Conservation (phyloP, 345 rosid species). For the Punica granatum region DNA sequence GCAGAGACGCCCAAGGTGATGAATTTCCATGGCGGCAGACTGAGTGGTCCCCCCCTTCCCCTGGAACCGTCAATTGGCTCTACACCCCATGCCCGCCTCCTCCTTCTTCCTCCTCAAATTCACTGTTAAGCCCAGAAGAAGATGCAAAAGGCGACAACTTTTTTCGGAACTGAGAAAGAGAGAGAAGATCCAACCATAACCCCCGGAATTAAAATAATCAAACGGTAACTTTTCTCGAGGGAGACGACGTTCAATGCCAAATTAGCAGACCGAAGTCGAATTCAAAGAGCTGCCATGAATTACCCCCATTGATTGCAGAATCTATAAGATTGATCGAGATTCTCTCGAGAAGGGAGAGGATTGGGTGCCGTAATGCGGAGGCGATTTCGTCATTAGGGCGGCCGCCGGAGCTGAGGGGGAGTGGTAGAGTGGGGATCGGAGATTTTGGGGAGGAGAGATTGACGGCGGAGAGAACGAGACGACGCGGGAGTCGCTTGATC, state of each 20-base stretch:
- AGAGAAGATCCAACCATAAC: neutral
- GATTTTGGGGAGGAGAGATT: neutral
- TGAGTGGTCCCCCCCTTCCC: neutral
- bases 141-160: neutral
- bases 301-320: neutral
- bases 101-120: neutral
- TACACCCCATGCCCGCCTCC: slow-evolving; percentile 2
- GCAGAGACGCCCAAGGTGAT: neutral
- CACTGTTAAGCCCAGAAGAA: neutral
- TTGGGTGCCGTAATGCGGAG: neutral
- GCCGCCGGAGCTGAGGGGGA: neutral
- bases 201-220: neutral
- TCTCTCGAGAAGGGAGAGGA: neutral
- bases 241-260: neutral
- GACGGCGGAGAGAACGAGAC: neutral
- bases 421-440: neutral
- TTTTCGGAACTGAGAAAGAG: neutral
- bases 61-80: neutral
- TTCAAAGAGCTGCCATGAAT: neutral
- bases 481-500: neutral
- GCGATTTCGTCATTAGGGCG: neutral
- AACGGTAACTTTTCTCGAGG: neutral
- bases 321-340: neutral
- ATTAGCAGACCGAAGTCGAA: neutral
- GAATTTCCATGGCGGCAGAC: slow-evolving; percentile 7